Evolutionary conservation across 306 rosid species (phyloP).

Genomic region (Pyrus pyrifolia): DNA sequence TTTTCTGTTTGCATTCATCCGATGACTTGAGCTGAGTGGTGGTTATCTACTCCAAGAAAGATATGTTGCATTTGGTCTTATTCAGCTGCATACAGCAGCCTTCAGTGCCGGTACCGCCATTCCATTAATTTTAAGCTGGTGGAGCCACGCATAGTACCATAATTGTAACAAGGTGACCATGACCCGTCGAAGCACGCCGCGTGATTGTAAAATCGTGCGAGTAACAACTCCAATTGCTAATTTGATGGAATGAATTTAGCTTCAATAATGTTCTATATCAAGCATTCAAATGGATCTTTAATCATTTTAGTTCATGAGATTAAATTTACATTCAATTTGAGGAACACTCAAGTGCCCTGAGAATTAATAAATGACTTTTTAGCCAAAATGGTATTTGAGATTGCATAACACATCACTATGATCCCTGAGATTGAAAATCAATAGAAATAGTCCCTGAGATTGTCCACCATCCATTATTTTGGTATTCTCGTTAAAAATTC

Average conservation of each 20-base stretch:
- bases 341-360: background rate
- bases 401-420: too few relatives aligned
- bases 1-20: constrained; percentile 8
- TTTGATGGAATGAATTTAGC: background rate
- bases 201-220: too few relatives aligned
- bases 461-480: too few relatives aligned
- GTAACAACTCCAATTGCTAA: too few relatives aligned
- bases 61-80: background rate
- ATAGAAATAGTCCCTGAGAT: too few relatives aligned
- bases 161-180: background rate
- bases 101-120: background rate
- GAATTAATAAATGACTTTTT: background rate
- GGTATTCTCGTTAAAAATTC: too few relatives aligned
- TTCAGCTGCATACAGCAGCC: background rate
- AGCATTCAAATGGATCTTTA: background rate
- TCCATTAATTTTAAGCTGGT: background rate
- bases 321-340: background rate
- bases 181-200: background rate
- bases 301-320: background rate
- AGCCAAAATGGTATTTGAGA: too few relatives aligned
- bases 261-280: background rate
- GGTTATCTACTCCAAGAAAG: background rate
- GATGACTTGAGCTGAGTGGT: constrained; percentile 16
- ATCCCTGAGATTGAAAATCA: too few relatives aligned
- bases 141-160: background rate